Base-by-base conservation (phyloP, 495 filamentous ascomycete species). In the Tuber indicum region DNA sequence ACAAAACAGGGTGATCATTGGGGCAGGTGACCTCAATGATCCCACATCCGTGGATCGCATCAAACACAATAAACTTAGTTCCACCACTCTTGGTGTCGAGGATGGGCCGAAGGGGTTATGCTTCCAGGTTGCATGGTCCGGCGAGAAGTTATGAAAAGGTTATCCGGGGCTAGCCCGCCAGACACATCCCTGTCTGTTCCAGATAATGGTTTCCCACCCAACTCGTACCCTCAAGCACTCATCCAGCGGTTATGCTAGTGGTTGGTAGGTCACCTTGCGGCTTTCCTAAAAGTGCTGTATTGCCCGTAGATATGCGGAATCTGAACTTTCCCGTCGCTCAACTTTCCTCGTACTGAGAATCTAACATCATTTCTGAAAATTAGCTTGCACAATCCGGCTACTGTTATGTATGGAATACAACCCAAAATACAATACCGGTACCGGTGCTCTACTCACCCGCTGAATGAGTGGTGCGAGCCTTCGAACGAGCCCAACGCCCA, bases 41-140 rank as follows among this genome's bases (percentile, higher is more conserved):
- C 78, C 78, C 78, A 45, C 79, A 78, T 72, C 78, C 78, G 77
- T 80, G 78, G 78, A 80, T 80, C 77, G 75, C 74, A 78, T 66
- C n/a, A 76, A 76, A 52, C 76, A 79, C 62, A 78, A 46, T 47
- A 74, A 74, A 58, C 77, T 72, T 79, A 71, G 77, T 80, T 70
- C 47, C 36, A 70, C 74, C 70, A 42, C 71, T 76, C 74, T 76
- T 26, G 47, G 32, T 1, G 47, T 58, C 23, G 49, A 58, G n/a
- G 23, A 26, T 58, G 23, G 12, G 26, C 26, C 58, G 58, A 36
- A 66, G 32, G 58, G 14, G 58, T 66, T 17, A 36, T 36, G 12
- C 58, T 7, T 62, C 8, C 49, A 10, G n/a, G 47, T n/a, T 52
- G 8, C 23, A 49, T 8, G 47, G 42, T 43, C 42, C 9, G 42